Conservation (phyloP, 257 asterid genomes). For the Salvia miltiorrhiza region DNA sequence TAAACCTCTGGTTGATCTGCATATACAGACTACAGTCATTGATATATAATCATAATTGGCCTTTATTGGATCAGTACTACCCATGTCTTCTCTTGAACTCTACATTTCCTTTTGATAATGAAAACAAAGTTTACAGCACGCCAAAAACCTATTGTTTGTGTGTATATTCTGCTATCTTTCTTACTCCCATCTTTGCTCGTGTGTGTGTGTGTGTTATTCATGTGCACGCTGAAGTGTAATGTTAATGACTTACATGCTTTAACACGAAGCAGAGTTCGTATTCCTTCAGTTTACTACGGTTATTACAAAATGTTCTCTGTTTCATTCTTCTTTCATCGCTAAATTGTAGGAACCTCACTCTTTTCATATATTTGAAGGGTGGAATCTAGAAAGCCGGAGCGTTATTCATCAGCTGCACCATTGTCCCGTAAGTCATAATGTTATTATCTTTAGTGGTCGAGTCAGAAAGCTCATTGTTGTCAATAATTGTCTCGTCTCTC, state of each 20-base stretch:
- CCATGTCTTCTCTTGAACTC: no score
- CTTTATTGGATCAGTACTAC: no score
- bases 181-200: background rate
- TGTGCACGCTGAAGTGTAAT: background rate
- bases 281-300: constrained; percentile 17
- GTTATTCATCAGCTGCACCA: constrained; percentile 99
- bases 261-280: background rate
- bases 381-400: constrained; percentile 98
- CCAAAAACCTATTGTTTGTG: background rate
- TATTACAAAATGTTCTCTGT: constrained; percentile 21
- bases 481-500: background rate
- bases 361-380: constrained; percentile 97
- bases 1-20: no score
- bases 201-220: background rate
- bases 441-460: constrained; percentile 1
- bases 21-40: no score
- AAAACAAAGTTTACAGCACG: background rate
- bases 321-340: constrained; percentile 43
- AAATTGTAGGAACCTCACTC: constrained; percentile 84
- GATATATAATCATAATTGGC: no score
- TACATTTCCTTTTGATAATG: no score
- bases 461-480: constrained; percentile 6
- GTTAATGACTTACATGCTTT: constrained; percentile 1
- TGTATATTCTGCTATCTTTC: background rate
- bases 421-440: constrained; percentile 73